Conservation (phyloP, 2,329 filamentous ascomycete species). For the Neoarthrinium moseri region DNA sequence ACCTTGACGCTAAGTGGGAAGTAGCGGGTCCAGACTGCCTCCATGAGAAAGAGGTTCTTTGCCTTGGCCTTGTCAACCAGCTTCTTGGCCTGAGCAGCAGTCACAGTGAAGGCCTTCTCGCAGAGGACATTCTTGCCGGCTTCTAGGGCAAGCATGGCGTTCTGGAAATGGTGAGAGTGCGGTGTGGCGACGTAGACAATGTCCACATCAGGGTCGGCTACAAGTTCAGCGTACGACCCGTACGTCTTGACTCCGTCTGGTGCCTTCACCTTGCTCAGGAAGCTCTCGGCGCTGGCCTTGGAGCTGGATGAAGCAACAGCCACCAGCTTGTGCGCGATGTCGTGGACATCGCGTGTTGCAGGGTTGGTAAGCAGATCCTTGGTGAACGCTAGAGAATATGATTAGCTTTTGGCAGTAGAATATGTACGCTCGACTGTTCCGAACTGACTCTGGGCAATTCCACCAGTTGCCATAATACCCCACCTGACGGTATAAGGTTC, state of each 20-base stretch:
- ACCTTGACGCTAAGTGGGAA: constrained; percentile 81
- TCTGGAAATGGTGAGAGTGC: constrained; percentile 91
- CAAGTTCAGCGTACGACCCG: constrained; percentile 79
- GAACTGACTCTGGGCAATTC: constrained; percentile 56
- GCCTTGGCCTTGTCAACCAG: constrained; percentile 69
- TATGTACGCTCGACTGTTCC: too few relatives aligned
- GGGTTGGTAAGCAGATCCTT: constrained; percentile 79
- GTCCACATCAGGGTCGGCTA: constrained; percentile 75
- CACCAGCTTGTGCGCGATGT: constrained; percentile 74
- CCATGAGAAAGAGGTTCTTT: constrained; percentile 78
- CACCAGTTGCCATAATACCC: constrained; percentile 61
- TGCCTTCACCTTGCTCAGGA: constrained; percentile 70
- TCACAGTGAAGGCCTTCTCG: constrained; percentile 89
- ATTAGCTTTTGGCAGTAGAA: too few relatives aligned
- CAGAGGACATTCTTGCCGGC: constrained; percentile 87
- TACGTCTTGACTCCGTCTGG: constrained; percentile 69
- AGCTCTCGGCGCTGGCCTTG: constrained; percentile 65
- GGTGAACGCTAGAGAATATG: constrained; percentile 68
- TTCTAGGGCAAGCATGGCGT: constrained; percentile 78
- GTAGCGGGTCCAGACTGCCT: constrained; percentile 87
- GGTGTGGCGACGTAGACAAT: constrained; percentile 89
- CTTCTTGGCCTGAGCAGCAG: constrained; percentile 71
- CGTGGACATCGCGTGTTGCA: constrained; percentile 62
- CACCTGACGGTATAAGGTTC: constrained; percentile 39
- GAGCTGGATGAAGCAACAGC: constrained; percentile 81